Evolutionary conservation across 23 red algal genomes (phyloP).

Genomic region (Gracilaria caudata): DNA sequence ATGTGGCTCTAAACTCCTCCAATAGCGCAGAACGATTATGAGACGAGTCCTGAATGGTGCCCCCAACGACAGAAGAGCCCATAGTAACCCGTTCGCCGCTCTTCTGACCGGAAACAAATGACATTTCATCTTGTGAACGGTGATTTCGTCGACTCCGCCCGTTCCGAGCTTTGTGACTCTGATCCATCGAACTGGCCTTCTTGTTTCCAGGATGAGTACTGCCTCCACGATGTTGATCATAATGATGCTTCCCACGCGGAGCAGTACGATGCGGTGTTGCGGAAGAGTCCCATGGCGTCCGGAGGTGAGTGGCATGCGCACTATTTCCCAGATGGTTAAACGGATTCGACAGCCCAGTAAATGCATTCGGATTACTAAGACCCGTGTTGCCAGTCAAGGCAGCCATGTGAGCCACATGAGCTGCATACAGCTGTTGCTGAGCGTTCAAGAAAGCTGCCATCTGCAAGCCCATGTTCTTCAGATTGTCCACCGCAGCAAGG

Average conservation of each 20-base stretch:
- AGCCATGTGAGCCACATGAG: slow-evolving; percentile 73
- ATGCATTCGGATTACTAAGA: slow-evolving; percentile 10
- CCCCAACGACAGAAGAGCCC: slow-evolving; percentile 19
- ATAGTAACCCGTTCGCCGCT: slow-evolving; percentile 14
- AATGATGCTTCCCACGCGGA: slow-evolving; percentile 46
- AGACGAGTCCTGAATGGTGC: slow-evolving; percentile 52
- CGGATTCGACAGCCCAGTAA: slow-evolving; percentile 11
- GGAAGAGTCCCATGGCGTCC: slow-evolving; percentile 46
- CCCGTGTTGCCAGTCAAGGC: slow-evolving; percentile 61
- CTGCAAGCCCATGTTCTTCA: slow-evolving; percentile 82
- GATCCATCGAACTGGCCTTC: slow-evolving; percentile 50
- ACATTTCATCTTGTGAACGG: slow-evolving; percentile 51
- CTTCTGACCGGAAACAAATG: slow-evolving; percentile 15
- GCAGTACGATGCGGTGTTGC: slow-evolving; percentile 11
- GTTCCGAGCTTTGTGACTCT: slow-evolving; percentile 43
- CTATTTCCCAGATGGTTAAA: slow-evolving; percentile 29
- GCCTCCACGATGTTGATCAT: slow-evolving; percentile 46
- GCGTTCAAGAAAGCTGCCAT: slow-evolving; percentile 82
- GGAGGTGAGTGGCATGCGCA: slow-evolving; percentile 17
- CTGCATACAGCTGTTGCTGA: slow-evolving; percentile 75
- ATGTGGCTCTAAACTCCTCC: slow-evolving; percentile 69
- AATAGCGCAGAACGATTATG: slow-evolving; percentile 55
- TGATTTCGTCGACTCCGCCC: slow-evolving; percentile 37
- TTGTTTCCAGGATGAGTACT: slow-evolving; percentile 13
- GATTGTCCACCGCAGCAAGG: slow-evolving; percentile 59